Percentiles rank a stretch among this genome's conserved stretches.
Evolutionary conservation across 495 filamentous ascomycete genomes (phyloP).

Genomic region (Melanomma pulvis-pyrius): DNA sequence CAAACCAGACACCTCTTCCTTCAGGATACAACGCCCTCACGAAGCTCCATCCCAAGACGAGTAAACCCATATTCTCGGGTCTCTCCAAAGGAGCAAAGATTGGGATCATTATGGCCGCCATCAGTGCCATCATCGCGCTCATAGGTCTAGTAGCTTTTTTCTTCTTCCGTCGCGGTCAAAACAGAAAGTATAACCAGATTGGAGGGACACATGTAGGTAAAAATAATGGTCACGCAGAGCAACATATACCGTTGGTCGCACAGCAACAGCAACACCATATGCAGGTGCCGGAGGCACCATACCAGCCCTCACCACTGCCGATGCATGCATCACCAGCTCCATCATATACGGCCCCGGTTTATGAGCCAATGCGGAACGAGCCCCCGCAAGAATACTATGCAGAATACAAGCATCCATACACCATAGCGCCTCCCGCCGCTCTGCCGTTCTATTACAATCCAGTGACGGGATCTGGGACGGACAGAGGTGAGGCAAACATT

Average conservation of each 20-base stretch:
- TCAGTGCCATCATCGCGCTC: background rate
- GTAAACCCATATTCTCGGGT: background rate
- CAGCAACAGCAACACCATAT: background rate
- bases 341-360: background rate
- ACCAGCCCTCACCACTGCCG: background rate
- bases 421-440: background rate
- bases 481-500: background rate
- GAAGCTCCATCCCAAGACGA: background rate
- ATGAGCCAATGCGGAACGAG: background rate
- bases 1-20: background rate
- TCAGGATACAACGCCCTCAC: background rate
- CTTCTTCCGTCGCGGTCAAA: background rate
- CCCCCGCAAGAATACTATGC: background rate
- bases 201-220: background rate
- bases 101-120: background rate
- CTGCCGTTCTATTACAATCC: background rate
- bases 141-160: background rate
- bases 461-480: background rate
- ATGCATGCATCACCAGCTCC: background rate
- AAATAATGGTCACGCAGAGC: background rate
- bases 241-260: background rate
- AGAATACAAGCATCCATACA: background rate
- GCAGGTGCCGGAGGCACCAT: no score
- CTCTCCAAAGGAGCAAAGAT: background rate
- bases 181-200: background rate